Base-by-base conservation (phyloP, 2,329 filamentous ascomycete genomes). In the Scytalidium sp. region DNA sequence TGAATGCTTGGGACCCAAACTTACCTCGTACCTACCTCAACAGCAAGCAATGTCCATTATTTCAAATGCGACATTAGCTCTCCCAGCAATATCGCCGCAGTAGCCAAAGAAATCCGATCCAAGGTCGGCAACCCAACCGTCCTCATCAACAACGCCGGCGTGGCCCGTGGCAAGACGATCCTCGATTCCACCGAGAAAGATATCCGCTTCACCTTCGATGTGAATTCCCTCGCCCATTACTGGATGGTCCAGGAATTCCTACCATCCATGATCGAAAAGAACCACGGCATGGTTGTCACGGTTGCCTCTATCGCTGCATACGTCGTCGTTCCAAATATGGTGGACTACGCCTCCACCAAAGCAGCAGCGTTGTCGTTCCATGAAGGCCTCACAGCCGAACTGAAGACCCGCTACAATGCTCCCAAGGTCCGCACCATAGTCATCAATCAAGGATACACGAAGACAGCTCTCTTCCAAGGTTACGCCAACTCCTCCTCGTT, bases 201-300 rank as follows among this genome's bases (percentile, higher is more conserved):
- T 56, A 74, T 87, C 54, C 78, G 79, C 32, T 79, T 84, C 59
- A 87, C 84, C 46, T 88, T 90, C 64, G 82, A 84, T 51, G 83
- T 90, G 58, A 91, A 90, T 68, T 73, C 82, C 0, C 64, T 90
- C 25, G 74, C 83, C 2, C 85, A 86, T 67, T 88, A 81, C 71
- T 84, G 78, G 73, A 75, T 83, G n/a, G 69, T 77, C 6, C 79
- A 82, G 61, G 78, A 84, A 50, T 90, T 90, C 67, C 70, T 91
- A 1, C 87, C 87, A 0, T 64, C 70, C 56, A 86, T 91, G 76
- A 67, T 85, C 46, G 62, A 67, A 7, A 63, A 62, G 11, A 83
- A 89, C 68, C 86, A 90, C 68, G 87, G 87, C 52, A 87, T 87
- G 75, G 66, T 90, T 39, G 84, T 90, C 19, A 90, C 84, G 0